Percentiles rank a stretch among this genome's conserved stretches.
These are phyloP conservation scores for Diophrys appendiculata DNA, from an alignment of 73 alveolate genomes.

Conservation along the genomic window DNA sequence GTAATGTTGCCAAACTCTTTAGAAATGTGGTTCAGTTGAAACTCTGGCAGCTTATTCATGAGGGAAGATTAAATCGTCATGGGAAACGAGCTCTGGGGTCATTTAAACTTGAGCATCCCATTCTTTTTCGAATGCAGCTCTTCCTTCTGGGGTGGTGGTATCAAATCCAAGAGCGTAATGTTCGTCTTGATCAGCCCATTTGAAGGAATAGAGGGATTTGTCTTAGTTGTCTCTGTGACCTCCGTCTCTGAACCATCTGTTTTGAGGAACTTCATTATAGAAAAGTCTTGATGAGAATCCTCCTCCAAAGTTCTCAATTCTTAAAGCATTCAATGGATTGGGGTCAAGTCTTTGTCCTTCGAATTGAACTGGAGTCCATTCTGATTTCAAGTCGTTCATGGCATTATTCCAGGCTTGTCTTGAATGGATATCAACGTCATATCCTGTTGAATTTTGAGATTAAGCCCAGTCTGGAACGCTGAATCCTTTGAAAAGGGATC, in stretches of 20 bases:
- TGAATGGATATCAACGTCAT: constrained; percentile 50
- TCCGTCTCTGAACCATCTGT: constrained; percentile 49
- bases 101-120: constrained; percentile 21
- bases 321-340: constrained; percentile 39
- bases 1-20: constrained; percentile 55
- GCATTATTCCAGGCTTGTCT: constrained; percentile 55
- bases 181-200: constrained; percentile 38
- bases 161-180: constrained; percentile 40
- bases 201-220: constrained; percentile 47
- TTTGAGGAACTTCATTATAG: constrained; percentile 60
- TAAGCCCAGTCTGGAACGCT: constrained; percentile 64
- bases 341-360: constrained; percentile 60
- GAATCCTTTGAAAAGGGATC: constrained; percentile 65
- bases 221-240: constrained; percentile 47
- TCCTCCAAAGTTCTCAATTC: constrained; percentile 56
- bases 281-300: constrained; percentile 48
- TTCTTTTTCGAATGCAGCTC: constrained; percentile 43
- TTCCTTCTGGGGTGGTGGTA: constrained; percentile 62
- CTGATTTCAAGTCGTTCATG: constrained; percentile 46
- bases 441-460: constrained; percentile 39
- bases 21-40: constrained; percentile 56
- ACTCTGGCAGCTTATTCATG: constrained; percentile 23
- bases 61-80: constrained; percentile 52
- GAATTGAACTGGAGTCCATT: constrained; percentile 61
- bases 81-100: constrained; percentile 46